Base-by-base conservation (phyloP, 176 grass and related monocot species). In the Oryza australiensis region DNA sequence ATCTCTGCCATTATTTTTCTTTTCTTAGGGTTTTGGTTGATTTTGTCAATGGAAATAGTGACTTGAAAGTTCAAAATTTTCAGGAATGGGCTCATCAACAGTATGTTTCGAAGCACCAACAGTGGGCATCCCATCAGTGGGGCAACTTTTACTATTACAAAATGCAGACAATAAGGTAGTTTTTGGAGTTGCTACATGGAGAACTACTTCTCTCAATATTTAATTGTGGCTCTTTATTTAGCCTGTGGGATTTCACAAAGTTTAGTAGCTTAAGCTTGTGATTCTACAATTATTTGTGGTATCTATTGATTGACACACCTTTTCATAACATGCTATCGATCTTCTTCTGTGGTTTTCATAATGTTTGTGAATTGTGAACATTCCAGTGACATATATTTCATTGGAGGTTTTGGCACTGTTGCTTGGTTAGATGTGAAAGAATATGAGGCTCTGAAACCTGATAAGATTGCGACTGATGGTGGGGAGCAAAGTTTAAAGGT, bases 361-460 rank as follows among this genome's bases (percentile, higher is more conserved):
- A 28, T 73, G 24, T 23, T 32, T 73, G 57, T 51, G 62, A 83
- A 42, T 32, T 73, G 57, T 51, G 62, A 83, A 49, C 18, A 27
- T 62, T 87, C 80, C 80, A 96, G 90, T 20, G 90, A 96, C 81
- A 80, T 96, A 74, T 96, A 96, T 82, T 96, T 96, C 83, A 93
- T 96, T 26, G 93, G 93, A 88, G 93, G 93, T 62, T 96, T 96
- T 85, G 93, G 93, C 77, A 96, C 93, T 49, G 93, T 96, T 29
- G 90, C 86, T 82, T 96, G 90, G 93, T 37, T 96, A 43, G 88
- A 96, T 88, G 93, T 96, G 62, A 87, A 89, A 55, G 93, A 90
- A 42, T 96, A 90, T 34, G 93, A 91, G 29, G 66, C 71, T 43
- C 76, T 84, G 73, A 72, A 88, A 51, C 88, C 94, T 72, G 94